Percentiles rank a stretch among this genome's conserved stretches.
Conservation (phyloP, 495 filamentous ascomycete species). For the Pyrenopolyporus hunteri region DNA sequence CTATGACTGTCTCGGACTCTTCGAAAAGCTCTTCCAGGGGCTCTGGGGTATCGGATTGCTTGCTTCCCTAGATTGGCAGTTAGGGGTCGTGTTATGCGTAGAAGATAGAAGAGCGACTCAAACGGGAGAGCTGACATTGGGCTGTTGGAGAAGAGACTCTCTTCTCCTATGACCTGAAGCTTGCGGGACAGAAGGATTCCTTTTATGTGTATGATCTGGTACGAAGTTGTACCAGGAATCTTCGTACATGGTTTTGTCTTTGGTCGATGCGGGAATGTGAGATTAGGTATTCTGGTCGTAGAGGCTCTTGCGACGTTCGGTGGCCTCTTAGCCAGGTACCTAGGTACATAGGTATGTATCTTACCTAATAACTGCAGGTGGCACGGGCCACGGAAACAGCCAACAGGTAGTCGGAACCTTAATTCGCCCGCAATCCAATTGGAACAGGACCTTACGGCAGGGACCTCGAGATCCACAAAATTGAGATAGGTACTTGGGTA, state of each 20-base stretch:
- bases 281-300: background rate
- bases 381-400: too few species aligned
- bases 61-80: slow-evolving; percentile 42
- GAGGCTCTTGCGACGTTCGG: too few species aligned
- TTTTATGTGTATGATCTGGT: slow-evolving; percentile 57
- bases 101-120: background rate
- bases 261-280: background rate
- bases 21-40: slow-evolving; percentile 57
- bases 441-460: too few species aligned
- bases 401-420: too few species aligned
- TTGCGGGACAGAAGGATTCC: slow-evolving; percentile 46
- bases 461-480: too few species aligned
- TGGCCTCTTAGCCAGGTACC: too few species aligned
- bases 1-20: slow-evolving; percentile 54
- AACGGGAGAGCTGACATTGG: slow-evolving; percentile 61
- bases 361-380: too few species aligned
- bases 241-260: slow-evolving; percentile 66
- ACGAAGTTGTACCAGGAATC: slow-evolving; percentile 76
- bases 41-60: slow-evolving; percentile 47
- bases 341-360: too few species aligned
- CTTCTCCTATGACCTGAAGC: slow-evolving; percentile 60
- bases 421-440: too few species aligned
- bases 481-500: too few species aligned
- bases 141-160: slow-evolving; percentile 70
- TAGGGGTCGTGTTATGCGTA: slow-evolving; percentile 19